Conservation (phyloP, 371 early-diverging fungal genomes). For the Mucor sp. region DNA sequence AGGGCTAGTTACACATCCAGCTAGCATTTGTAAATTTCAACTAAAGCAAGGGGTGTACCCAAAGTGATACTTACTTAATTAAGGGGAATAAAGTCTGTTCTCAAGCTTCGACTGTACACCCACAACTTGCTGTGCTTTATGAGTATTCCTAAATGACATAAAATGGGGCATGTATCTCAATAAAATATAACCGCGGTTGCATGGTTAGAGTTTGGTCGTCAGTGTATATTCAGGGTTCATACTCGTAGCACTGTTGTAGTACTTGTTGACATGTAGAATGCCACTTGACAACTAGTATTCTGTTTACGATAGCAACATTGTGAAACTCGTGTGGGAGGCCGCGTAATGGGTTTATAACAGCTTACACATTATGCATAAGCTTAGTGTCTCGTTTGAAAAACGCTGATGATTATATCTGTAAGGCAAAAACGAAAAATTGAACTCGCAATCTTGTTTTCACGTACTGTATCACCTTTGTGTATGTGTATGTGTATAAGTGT, state of each 20-base stretch:
- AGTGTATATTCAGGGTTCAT: not conserved
- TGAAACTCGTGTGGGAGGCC: not conserved
- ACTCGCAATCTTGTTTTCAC: not conserved
- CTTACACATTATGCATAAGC: not conserved
- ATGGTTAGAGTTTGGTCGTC: not conserved
- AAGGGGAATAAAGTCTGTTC: too few relatives aligned
- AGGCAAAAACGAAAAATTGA: not conserved
- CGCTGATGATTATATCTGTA: too few relatives aligned
- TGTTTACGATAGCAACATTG: too few relatives aligned
- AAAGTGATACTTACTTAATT: too few relatives aligned
- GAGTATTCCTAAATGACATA: too few relatives aligned
- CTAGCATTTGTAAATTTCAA: too few relatives aligned
- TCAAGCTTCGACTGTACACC: too few relatives aligned
- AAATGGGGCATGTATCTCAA: too few relatives aligned
- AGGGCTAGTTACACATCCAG: too few relatives aligned
- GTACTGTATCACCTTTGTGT: not conserved
- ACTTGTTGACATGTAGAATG: not conserved
- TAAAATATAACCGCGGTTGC: not conserved
- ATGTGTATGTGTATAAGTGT: too few relatives aligned
- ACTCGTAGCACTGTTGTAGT: not conserved
- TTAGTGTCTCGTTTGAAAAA: not conserved
- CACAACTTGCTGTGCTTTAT: too few relatives aligned
- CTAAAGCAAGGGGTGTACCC: too few relatives aligned
- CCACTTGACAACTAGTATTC: not conserved
- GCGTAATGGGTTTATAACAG: not conserved